Evolutionary conservation across 2,329 filamentous ascomycete species (phyloP).

Genomic region (Sporothrix euskadiensis): DNA sequence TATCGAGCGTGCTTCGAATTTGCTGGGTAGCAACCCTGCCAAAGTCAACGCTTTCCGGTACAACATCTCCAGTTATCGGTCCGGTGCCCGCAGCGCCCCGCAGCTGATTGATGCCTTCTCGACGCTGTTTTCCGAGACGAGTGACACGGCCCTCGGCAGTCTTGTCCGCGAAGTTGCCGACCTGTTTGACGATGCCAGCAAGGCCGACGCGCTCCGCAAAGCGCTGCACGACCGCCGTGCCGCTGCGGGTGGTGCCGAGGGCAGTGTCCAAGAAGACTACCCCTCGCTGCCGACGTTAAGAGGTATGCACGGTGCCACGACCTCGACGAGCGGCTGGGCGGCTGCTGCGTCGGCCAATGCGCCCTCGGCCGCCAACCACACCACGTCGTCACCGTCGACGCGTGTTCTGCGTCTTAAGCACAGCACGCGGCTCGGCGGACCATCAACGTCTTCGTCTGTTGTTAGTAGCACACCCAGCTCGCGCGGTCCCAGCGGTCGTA

Average conservation of each 20-base stretch:
- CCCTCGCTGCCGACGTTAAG: constrained; percentile 78
- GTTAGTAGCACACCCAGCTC: constrained; percentile 20
- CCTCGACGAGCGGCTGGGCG: constrained; percentile 60
- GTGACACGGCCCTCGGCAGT: constrained; percentile 79
- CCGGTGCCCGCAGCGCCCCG: constrained; percentile 66
- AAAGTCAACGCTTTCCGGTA: constrained; percentile 78
- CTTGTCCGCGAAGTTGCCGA: constrained; percentile 89
- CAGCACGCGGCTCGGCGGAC: constrained; percentile 51
- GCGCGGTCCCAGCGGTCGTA: constrained; percentile 25
- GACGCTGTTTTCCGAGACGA: constrained; percentile 74
- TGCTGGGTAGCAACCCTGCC: constrained; percentile 72
- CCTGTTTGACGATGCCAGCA: constrained; percentile 80
- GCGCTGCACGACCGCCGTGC: constrained; percentile 93
- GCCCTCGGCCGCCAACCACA: constrained; percentile 47
- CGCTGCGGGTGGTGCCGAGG: background rate
- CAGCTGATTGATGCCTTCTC: constrained; percentile 88
- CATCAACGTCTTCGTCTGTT: constrained; percentile 33
- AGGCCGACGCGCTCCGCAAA: constrained; percentile 71
- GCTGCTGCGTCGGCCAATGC: constrained; percentile 53
- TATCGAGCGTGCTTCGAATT: constrained; percentile 76
- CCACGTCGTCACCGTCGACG: constrained; percentile 36
- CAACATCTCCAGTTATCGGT: constrained; percentile 76
- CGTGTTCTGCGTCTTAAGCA: constrained; percentile 61
- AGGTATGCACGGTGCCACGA: constrained; percentile 64
- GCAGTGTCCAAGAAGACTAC: constrained; percentile 87